Evolutionary conservation across 2,329 filamentous ascomycete species (phyloP).

Genomic region (Aspergillus sp.): DNA sequence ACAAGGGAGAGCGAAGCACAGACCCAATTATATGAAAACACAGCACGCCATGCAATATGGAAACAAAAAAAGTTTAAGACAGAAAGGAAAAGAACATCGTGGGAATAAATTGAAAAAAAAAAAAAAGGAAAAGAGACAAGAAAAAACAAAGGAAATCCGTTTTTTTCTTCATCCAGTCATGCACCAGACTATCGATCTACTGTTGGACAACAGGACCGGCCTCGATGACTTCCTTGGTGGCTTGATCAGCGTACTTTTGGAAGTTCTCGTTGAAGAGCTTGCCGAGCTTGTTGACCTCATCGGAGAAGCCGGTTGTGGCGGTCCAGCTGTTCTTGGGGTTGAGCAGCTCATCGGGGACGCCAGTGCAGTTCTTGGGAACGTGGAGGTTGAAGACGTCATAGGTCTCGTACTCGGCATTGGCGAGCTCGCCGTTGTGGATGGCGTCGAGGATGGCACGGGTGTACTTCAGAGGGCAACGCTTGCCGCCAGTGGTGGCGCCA

Average conservation of each 20-base stretch:
- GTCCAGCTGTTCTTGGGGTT: conserved; percentile 96
- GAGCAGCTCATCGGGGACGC: conserved; percentile 86
- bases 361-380: conserved; percentile 88
- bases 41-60: conserved; percentile 20
- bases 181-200: neutral
- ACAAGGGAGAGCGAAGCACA: conserved; percentile 11
- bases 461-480: conserved; percentile 98
- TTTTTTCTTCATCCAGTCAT: conserved; percentile 1
- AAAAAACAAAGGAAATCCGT: no score
- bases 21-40: conserved; percentile 14
- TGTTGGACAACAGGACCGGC: conserved; percentile 40
- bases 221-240: conserved; percentile 73
- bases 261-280: conserved; percentile 95
- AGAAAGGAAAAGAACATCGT: conserved; percentile 6
- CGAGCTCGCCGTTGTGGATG: conserved; percentile 95
- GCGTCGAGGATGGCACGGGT: conserved; percentile 97
- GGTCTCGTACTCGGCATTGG: conserved; percentile 87
- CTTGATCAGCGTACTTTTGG: conserved; percentile 86
- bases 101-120: conserved; percentile 1
- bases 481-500: conserved; percentile 84
- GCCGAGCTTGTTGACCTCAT: conserved; percentile 87
- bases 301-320: conserved; percentile 75
- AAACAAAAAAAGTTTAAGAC: conserved; percentile 7
- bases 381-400: conserved; percentile 97
- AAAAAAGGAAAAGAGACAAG: conserved; percentile 13